These are phyloP conservation scores for Verbascum thapsus DNA, from an alignment of 257 asterid species.

Conservation along the genomic window DNA sequence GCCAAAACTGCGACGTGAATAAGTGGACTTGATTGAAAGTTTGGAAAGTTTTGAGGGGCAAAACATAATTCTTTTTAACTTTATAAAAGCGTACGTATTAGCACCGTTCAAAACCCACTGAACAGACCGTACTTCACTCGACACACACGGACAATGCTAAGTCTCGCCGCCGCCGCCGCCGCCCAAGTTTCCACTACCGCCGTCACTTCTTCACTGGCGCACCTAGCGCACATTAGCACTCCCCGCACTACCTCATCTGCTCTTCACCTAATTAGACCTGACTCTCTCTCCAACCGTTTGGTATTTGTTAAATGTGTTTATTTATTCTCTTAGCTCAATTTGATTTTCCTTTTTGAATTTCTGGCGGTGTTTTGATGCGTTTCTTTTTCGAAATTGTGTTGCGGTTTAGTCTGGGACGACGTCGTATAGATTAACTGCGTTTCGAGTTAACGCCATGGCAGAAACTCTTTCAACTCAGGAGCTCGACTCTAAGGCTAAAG, in stretches of 20 bases:
- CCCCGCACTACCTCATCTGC: slow-evolving; percentile 20
- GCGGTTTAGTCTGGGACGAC: slow-evolving; percentile 33
- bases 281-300: slow-evolving; percentile 32
- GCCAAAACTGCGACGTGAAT: too few relatives aligned
- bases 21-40: background rate
- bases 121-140: background rate
- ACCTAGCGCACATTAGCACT: slow-evolving; percentile 21
- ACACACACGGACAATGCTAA: slow-evolving; percentile 29
- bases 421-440: slow-evolving; percentile 35
- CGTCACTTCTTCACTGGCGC: slow-evolving; percentile 31
- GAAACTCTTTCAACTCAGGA: slow-evolving; percentile 50
- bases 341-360: background rate
- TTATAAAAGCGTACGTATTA: too few relatives aligned
- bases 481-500: slow-evolving; percentile 37
- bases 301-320: slow-evolving; percentile 26
- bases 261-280: slow-evolving; percentile 28
- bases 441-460: slow-evolving; percentile 73
- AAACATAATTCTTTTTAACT: background rate
- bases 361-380: background rate
- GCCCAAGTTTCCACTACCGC: slow-evolving; percentile 33
- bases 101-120: background rate
- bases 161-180: slow-evolving; percentile 38
- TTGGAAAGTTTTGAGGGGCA: background rate
- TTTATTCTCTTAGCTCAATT: background rate
- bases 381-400: slow-evolving; percentile 1